These are phyloP conservation scores for Rhytidhysteron rufulum DNA, from an alignment of 2,329 filamentous ascomycete species.

Conservation along the genomic window DNA sequence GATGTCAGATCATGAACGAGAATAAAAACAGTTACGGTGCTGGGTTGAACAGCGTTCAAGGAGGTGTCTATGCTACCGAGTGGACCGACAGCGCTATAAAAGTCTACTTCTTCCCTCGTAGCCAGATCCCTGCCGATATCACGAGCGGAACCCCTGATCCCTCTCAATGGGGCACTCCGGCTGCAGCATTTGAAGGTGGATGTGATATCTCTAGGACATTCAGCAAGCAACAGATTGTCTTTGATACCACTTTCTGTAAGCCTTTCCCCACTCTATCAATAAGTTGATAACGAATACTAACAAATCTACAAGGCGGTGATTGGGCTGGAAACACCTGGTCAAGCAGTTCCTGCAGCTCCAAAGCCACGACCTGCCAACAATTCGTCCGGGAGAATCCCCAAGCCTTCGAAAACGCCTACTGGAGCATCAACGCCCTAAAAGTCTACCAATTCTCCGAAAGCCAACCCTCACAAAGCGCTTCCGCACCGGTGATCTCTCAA, in stretches of 20 bases:
- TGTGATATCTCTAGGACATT: constrained; percentile 74
- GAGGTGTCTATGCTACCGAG: constrained; percentile 45
- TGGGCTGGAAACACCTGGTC: constrained; percentile 76
- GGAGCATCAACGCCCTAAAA: constrained; percentile 56
- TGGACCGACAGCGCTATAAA: constrained; percentile 71
- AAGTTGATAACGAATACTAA: background rate
- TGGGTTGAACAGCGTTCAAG: constrained; percentile 48
- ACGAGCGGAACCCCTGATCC: constrained; percentile 59
- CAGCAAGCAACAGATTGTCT: constrained; percentile 68
- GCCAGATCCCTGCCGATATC: constrained; percentile 62
- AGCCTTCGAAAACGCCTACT: constrained; percentile 71
- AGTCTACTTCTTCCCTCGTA: constrained; percentile 80
- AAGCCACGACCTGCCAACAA: constrained; percentile 63
- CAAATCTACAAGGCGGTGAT: constrained; percentile 51
- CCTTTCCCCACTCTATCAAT: background rate
- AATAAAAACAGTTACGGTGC: constrained; percentile 46
- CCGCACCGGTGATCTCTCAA: too few relatives aligned
- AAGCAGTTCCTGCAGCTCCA: constrained; percentile 55
- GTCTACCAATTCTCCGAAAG: constrained; percentile 22
- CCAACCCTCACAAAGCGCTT: background rate
- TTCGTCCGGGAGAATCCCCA: constrained; percentile 69
- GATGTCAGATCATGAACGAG: constrained; percentile 41
- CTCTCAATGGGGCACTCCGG: constrained; percentile 63
- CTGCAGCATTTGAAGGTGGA: constrained; percentile 63
- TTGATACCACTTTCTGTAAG: constrained; percentile 75